Evolutionary conservation across 1,284 basidiomycete species (phyloP).

Genomic region (Ustilago vetiveriae): DNA sequence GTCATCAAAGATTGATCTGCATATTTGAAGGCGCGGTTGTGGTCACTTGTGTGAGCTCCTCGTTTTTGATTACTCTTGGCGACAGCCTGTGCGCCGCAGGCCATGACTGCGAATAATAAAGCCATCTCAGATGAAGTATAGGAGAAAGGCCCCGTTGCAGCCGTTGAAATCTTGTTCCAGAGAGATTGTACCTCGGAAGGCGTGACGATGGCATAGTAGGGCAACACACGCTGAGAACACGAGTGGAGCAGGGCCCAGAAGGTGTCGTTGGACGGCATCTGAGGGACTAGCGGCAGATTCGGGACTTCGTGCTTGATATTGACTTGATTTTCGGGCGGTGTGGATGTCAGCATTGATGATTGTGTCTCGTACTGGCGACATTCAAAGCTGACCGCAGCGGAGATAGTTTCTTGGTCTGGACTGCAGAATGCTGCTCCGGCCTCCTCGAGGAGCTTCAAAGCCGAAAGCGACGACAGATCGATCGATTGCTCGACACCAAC

Average conservation of each 20-base stretch:
- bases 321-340: no score
- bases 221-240: not conserved
- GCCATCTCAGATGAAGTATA: not conserved
- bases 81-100: conserved; percentile 10
- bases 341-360: no score
- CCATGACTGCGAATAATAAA: conserved; percentile 11
- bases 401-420: not conserved
- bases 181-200: conserved; percentile 1
- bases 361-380: not conserved
- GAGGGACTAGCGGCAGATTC: not conserved
- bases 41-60: not conserved
- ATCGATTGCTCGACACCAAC: not conserved
- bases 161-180: conserved; percentile 1
- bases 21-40: not conserved
- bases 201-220: not conserved
- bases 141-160: not conserved
- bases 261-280: not conserved
- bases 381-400: not conserved
- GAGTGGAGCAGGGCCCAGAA: conserved; percentile 6
- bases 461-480: conserved; percentile 2
- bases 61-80: no score
- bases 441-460: conserved; percentile 1
- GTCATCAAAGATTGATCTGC: not conserved
- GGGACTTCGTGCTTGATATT: not conserved
- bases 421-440: not conserved